Conservation (phyloP, 148 eudicot species). For the Salicornia ramosissima region DNA sequence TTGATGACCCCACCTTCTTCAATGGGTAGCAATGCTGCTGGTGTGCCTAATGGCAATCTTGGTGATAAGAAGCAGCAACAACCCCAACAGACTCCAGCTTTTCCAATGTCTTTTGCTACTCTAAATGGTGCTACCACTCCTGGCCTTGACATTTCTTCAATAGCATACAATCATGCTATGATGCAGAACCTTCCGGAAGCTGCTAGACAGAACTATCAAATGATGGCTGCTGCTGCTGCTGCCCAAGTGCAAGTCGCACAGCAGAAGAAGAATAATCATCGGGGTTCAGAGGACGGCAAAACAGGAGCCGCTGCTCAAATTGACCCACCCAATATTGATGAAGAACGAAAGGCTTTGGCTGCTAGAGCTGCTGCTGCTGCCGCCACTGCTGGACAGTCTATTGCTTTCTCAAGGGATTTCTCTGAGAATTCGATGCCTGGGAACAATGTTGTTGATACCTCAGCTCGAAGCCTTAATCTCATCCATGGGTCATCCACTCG, state of each 20-base stretch:
- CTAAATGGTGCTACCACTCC: constrained; percentile 47
- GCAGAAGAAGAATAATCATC: constrained; percentile 56
- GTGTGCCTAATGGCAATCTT: constrained; percentile 31
- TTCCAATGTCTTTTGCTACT: constrained; percentile 80
- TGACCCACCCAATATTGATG: constrained; percentile 54
- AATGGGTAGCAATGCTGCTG: constrained; percentile 23
- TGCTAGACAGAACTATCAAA: constrained; percentile 47
- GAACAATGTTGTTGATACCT: constrained; percentile 59
- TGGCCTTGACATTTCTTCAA: constrained; percentile 61
- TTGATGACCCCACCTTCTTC: constrained; percentile 50
- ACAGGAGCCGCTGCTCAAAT: constrained; percentile 25
- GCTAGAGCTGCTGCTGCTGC: constrained; percentile 33
- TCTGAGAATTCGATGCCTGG: constrained; percentile 41
- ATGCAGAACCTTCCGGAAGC: constrained; percentile 66
- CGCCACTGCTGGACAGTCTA: constrained; percentile 58
- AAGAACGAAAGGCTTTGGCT: constrained; percentile 49
- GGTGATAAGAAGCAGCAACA: constrained; percentile 73
- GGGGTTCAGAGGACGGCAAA: constrained; percentile 54
- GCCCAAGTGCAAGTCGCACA: constrained; percentile 52
- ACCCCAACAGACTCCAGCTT: constrained; percentile 59
- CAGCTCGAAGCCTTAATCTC: constrained; percentile 52
- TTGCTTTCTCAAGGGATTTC: constrained; percentile 74
- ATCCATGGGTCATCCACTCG: constrained; percentile 36
- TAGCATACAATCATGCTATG: constrained; percentile 59
- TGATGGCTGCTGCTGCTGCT: constrained; percentile 54